Evolutionary conservation across 2,329 filamentous ascomycete genomes (phyloP), one percentile per base, ranked within the genome.

Genomic region (Xylariaceae sp.): DNA sequence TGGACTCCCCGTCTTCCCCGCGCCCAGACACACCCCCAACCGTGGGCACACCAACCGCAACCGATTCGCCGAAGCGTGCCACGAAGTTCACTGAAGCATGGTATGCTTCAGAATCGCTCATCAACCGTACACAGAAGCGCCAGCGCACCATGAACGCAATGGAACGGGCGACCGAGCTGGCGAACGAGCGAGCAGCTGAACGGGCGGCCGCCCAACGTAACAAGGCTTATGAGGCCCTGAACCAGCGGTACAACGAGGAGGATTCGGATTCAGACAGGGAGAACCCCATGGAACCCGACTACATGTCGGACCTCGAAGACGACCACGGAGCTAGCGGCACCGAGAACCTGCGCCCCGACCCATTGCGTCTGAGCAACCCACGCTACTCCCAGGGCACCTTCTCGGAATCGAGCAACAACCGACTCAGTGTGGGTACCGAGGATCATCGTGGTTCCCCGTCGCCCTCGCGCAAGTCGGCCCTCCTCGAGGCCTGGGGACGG

Each of bases 1-100:
- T 66, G 7, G 67, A 64, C 37, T 58, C 65, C 8, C 60, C 63
- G 15, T 64, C 68, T 11, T 61, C 67, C 64, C 67, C 2, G 65
- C 68, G 11, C 69, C 68, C 4, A 55, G 56, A 56, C 68, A 64
- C 61, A 51, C 57, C 23, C 23, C 23, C 23, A 8, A 53, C 51
- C 9, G 50, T 59, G 18, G 54, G 51, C 35, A 50, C 61, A 37
- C 65, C 69, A 17, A 65, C 73, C 37, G 69, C 56, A 35, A 69
- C 66, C 58, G 64, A 67, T 10, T 71, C 72, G 50, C 75, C 74
- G 15, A 68, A 67, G 39, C 78, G 79, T 37, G 64, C 73, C 1
- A 74, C 76, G 48, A 78, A 74, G 63, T 82, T 83, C 65, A 82
- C 77, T 4, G 82, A 84, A 66, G 76, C 80, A 0, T 84, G 82